Conservation (phyloP, 1,139 yeast genomes). For the Pichia sp. region DNA sequence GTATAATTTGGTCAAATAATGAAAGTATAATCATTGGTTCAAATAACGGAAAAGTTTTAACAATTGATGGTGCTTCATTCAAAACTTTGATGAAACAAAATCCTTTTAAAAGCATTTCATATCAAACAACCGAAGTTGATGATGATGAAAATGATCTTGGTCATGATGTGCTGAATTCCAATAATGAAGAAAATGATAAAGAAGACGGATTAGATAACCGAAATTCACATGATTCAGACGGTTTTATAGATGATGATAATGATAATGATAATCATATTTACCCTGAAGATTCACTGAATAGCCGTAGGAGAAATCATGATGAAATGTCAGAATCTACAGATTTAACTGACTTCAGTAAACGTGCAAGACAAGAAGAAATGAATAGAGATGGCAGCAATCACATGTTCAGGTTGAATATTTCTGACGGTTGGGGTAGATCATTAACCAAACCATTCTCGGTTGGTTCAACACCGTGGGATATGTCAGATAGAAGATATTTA, state of each 20-base stretch:
- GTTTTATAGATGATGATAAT: constrained; percentile 15
- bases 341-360: constrained; percentile 20
- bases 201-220: constrained; percentile 15
- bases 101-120: constrained; percentile 12
- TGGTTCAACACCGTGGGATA: constrained; percentile 81
- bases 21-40: constrained; percentile 12
- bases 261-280: constrained; percentile 40
- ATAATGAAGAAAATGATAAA: constrained; percentile 28
- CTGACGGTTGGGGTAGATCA: constrained; percentile 12
- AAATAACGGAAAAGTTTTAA: constrained; percentile 11
- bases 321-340: constrained; percentile 17
- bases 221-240: constrained; percentile 18
- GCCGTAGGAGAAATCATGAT: constrained; percentile 12
- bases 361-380: constrained; percentile 8
- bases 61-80: constrained; percentile 12
- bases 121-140: constrained; percentile 10
- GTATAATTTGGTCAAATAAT: constrained; percentile 12
- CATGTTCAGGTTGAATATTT: constrained; percentile 1
- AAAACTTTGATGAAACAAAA: constrained; percentile 2
- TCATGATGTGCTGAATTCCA: constrained; percentile 12
- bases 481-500: constrained; percentile 59
- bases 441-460: constrained; percentile 42
- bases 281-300: constrained; percentile 27
- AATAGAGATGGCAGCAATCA: background rate
- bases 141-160: constrained; percentile 13